A percentile compares a stretch with the other conserved stretches of the same genome.
Conservation (phyloP, 129 eudicot species). For the Chrysanthemum seticuspe region DNA sequence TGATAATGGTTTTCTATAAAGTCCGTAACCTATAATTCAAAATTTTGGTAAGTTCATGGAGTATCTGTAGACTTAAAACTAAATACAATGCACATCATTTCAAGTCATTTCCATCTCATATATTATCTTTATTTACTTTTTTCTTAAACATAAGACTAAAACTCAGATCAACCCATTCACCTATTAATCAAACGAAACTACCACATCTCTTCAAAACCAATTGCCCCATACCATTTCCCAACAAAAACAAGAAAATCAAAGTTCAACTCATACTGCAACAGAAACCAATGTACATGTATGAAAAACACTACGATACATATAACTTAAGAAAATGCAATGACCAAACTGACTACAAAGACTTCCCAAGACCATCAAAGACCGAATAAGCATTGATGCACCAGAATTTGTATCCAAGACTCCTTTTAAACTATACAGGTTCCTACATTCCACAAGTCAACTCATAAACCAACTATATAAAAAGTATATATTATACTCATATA, state of each 20-base stretch:
- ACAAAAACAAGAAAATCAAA: not conserved
- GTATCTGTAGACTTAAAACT: too few relatives aligned
- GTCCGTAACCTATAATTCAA: too few relatives aligned
- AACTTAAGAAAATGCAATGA: constrained; percentile 10
- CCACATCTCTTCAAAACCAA: too few relatives aligned
- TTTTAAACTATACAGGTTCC: constrained; percentile 28
- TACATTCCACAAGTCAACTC: constrained; percentile 6
- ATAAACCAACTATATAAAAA: constrained; percentile 16
- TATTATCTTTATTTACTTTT: too few relatives aligned
- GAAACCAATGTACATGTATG: constrained; percentile 23
- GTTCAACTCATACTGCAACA: constrained; percentile 11
- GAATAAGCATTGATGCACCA: constrained; percentile 5
- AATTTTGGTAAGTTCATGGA: too few relatives aligned
- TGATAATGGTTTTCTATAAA: too few relatives aligned
- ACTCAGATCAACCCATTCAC: too few relatives aligned
- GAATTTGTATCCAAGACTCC: constrained; percentile 20
- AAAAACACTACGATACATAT: constrained; percentile 19
- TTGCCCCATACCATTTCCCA: too few relatives aligned
- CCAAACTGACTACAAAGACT: constrained; percentile 21
- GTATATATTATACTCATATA: constrained; percentile 19
- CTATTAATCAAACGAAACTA: too few relatives aligned
- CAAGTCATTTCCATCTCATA: too few relatives aligned
- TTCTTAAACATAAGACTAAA: too few relatives aligned
- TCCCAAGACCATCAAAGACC: constrained; percentile 21
- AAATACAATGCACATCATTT: too few relatives aligned